Conservation (phyloP, 352 stramenopile species). For the Peronospora tabacina region DNA sequence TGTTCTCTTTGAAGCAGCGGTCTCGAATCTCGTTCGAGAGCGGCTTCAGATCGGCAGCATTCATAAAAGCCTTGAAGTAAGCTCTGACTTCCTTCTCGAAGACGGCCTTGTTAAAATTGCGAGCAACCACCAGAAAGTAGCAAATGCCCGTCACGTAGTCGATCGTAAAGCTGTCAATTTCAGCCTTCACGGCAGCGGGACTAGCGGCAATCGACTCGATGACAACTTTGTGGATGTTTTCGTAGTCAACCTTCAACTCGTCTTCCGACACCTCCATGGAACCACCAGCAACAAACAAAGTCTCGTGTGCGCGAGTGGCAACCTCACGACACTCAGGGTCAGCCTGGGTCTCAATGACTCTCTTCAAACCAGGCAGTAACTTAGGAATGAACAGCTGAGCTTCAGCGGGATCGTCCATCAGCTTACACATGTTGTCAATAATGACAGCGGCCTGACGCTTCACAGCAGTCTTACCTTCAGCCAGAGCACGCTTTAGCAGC, state of each 20-base stretch:
- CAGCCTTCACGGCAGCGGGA: constrained; percentile 76
- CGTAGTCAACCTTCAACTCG: constrained; percentile 90
- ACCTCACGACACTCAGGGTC: constrained; percentile 96
- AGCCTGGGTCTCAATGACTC: constrained; percentile 92
- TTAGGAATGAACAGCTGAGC: constrained; percentile 96
- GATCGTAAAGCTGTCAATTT: constrained; percentile 86
- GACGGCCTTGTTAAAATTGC: constrained; percentile 91
- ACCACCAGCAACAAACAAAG: constrained; percentile 91
- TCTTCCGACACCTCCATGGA: constrained; percentile 87
- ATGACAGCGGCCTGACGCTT: constrained; percentile 98
- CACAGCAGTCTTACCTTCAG: constrained; percentile 93
- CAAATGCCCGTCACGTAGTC: constrained; percentile 84
- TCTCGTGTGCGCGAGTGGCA: constrained; percentile 89
- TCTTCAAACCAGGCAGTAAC: constrained; percentile 94
- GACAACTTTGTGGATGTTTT: constrained; percentile 67
- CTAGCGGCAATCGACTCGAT: constrained; percentile 72
- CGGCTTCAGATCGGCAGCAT: constrained; percentile 51
- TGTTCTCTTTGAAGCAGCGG: constrained; percentile 86
- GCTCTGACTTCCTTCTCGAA: constrained; percentile 89
- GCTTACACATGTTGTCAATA: constrained; percentile 99
- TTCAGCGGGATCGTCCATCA: constrained; percentile 96
- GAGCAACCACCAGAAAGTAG: constrained; percentile 81
- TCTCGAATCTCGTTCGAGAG: constrained; percentile 72
- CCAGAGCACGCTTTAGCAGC: constrained; percentile 92
- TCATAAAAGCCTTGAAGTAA: constrained; percentile 87